Percentiles rank a stretch among this genome's conserved stretches.
Evolutionary conservation across 2,329 filamentous ascomycete species (phyloP).

Genomic region (Penicillium corylophilum): DNA sequence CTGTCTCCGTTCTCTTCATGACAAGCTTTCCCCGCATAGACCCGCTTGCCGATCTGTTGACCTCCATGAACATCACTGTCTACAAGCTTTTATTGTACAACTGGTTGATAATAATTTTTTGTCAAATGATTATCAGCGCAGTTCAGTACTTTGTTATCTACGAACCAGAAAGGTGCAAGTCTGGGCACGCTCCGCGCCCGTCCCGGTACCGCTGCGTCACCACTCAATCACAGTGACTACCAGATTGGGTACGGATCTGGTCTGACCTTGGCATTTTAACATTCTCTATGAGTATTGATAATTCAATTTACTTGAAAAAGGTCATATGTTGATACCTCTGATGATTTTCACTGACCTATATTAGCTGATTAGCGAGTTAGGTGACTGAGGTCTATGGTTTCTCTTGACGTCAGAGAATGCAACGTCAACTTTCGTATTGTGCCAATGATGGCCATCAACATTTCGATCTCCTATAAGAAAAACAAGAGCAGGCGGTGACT

Average conservation of each 20-base stretch:
- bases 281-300: neutral
- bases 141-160: no score
- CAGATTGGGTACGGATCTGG: neutral
- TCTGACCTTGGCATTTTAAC: neutral
- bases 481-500: no score
- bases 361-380: neutral
- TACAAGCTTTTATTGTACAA: neutral
- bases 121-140: neutral
- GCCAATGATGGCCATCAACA: neutral
- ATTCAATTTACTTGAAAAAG: neutral
- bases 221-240: neutral
- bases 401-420: neutral
- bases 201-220: neutral
- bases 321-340: neutral
- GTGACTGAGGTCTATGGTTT: neutral
- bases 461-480: no score
- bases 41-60: neutral
- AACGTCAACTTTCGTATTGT: neutral
- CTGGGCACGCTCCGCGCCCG: neutral
- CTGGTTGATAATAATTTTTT: neutral
- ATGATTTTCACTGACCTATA: no score
- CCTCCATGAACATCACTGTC: neutral
- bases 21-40: conserved; percentile 2
- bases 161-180: neutral
- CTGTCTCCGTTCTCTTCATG: neutral